Evolutionary conservation across 164 flowering plant species (phyloP), one percentile per base, ranked within the genome.

Genomic region (Hamamelis virginiana): DNA sequence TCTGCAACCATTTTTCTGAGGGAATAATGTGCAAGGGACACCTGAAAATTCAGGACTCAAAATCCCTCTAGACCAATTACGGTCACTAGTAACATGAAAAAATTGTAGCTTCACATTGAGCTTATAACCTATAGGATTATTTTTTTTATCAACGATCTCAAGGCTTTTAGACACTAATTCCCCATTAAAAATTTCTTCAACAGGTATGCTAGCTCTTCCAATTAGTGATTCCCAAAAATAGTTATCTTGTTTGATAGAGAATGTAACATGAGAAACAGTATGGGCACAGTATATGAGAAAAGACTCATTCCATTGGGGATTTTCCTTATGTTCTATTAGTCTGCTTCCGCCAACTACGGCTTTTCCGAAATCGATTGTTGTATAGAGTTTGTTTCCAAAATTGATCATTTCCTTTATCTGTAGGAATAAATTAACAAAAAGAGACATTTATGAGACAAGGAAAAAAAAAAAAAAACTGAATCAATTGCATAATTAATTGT

Each of bases 251-350:
- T 89, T 91, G 75, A 89, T 72, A 15, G 91, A 78, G 82, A 91
- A 88, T 38, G 85, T 67, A 18, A 86, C 75, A 62, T 87, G 55
- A 65, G 89, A 80, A 61, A 86, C 90, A 81, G 51, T 63, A 72
- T 91, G 94, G 21, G 94, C 94, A 76, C 92, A 89, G 76, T 88
- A 88, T 0, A 91, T 77, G 71, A 80, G 86, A 68, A 91, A 89
- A 8, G 83, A 77, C 71, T 91, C 92, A 48, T 77, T 57, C 94
- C 94, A 91, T 16, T 81, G 81, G 10, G 90, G 91, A 59, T 80
- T 82, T n/a, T n/a, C n/a, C n/a, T n/a, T n/a, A n/a, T n/a, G n/a
- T n/a, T n/a, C n/a, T n/a, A n/a, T n/a, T n/a, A n/a, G n/a, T n/a
- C n/a, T n/a, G n/a, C n/a, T n/a, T n/a, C n/a, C n/a, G n/a, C n/a